Evolutionary conservation across 2,329 filamentous ascomycete genomes (phyloP).

Genomic region (Cadophora sp.): DNA sequence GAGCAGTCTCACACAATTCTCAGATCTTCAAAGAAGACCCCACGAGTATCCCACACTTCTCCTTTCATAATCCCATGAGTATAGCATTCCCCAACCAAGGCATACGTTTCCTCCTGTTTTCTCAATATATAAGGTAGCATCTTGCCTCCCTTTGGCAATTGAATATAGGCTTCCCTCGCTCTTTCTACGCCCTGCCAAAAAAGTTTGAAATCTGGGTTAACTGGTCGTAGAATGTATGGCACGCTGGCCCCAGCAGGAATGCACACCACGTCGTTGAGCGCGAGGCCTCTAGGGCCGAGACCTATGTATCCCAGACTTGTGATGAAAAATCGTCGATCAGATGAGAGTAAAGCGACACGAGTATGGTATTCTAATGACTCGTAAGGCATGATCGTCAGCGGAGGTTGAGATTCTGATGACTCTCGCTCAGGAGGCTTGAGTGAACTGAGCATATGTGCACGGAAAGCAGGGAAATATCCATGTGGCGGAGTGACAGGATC

Average conservation of each 20-base stretch:
- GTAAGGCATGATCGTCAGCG: background rate
- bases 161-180: background rate
- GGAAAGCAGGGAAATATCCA: background rate
- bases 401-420: background rate
- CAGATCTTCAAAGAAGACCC: background rate
- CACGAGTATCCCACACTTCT: background rate
- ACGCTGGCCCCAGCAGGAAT: conserved; percentile 2
- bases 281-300: background rate
- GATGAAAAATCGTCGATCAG: background rate
- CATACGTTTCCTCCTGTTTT: background rate
- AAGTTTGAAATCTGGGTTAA: background rate
- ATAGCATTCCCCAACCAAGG: conserved; percentile 7
- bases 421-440: background rate
- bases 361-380: background rate
- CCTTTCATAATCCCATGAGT: conserved; percentile 7
- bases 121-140: background rate
- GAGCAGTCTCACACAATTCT: background rate
- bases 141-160: background rate
- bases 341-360: background rate
- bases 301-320: conserved; percentile 2
- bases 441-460: background rate
- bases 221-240: background rate
- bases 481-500: background rate
- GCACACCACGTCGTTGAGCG: background rate
- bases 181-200: background rate